A percentile compares a stretch with the other conserved stretches of the same genome.
Evolutionary conservation across 176 grass and related monocot genomes (phyloP).

Genomic region (Juncus inflexus): DNA sequence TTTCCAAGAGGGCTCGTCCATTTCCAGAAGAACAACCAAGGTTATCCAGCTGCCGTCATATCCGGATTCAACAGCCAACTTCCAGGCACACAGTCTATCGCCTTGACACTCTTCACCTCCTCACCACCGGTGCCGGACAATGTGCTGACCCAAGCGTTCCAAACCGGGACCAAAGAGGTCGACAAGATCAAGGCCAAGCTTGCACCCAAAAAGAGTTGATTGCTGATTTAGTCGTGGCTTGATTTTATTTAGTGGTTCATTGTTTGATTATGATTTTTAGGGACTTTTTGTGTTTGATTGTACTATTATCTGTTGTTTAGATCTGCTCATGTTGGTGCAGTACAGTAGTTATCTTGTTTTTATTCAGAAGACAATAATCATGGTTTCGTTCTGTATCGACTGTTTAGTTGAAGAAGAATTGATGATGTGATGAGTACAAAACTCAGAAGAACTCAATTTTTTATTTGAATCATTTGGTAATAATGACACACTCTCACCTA

Average conservation of each 20-base stretch:
- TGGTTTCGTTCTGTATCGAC: neutral
- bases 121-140: conserved; percentile 9
- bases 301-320: too few species aligned
- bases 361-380: too few species aligned
- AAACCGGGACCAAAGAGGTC: conserved; percentile 31
- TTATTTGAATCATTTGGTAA: neutral
- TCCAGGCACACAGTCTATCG: conserved; percentile 17
- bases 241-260: neutral
- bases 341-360: too few species aligned
- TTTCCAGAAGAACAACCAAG: conserved; percentile 27
- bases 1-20: conserved; percentile 30
- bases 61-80: conserved; percentile 25
- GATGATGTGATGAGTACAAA: neutral
- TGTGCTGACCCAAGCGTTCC: conserved; percentile 20
- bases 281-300: too few species aligned
- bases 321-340: too few species aligned
- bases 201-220: conserved; percentile 25
- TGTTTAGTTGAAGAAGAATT: too few species aligned
- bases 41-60: conserved; percentile 16
- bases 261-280: neutral
- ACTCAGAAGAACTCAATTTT: neutral
- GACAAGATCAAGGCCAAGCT: conserved; percentile 27
- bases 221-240: neutral
- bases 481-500: too few species aligned
- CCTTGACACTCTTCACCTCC: conserved; percentile 24